A percentile compares a stretch with the other conserved stretches of the same genome.
These are phyloP conservation scores for Trichosporon ovoides DNA, from an alignment of 1,284 basidiomycete genomes.

Conservation along the genomic window DNA sequence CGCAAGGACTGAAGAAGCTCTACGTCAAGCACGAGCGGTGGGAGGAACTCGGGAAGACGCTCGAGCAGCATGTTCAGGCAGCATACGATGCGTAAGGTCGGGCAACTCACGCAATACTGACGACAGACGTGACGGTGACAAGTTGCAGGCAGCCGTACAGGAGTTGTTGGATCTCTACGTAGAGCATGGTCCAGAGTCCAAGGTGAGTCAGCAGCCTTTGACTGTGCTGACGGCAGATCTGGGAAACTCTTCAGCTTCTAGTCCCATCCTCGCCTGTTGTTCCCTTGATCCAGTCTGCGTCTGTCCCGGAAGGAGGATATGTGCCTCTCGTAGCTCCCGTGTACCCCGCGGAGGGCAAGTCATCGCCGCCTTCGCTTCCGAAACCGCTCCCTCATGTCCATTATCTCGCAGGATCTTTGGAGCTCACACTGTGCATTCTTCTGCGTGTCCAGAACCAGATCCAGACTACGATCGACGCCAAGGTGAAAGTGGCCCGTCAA, in stretches of 20 bases:
- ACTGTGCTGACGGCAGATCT: slow-evolving; percentile 53
- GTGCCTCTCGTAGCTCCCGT: slow-evolving; percentile 54
- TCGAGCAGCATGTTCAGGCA: slow-evolving; percentile 56
- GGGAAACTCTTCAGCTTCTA: slow-evolving; percentile 61
- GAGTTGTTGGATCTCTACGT: slow-evolving; percentile 65
- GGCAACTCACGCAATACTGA: slow-evolving; percentile 28
- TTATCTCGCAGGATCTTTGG: slow-evolving; percentile 51
- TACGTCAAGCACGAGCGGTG: slow-evolving; percentile 62
- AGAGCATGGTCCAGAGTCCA: slow-evolving; percentile 57
- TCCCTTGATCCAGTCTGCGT: slow-evolving; percentile 60
- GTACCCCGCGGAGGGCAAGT: neutral
- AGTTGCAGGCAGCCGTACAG: slow-evolving; percentile 73
- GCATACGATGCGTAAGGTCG: slow-evolving; percentile 62
- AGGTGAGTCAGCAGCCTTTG: slow-evolving; percentile 51
- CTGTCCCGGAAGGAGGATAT: slow-evolving; percentile 52
- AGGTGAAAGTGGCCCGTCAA: slow-evolving; percentile 69
- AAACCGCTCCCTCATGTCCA: slow-evolving; percentile 48
- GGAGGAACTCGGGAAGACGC: slow-evolving; percentile 57
- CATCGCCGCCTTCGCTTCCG: slow-evolving; percentile 47
- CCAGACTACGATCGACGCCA: slow-evolving; percentile 55
- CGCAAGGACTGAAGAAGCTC: slow-evolving; percentile 65
- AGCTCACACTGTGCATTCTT: slow-evolving; percentile 47
- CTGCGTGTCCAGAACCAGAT: slow-evolving; percentile 59
- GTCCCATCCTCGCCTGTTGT: slow-evolving; percentile 71
- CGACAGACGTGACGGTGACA: slow-evolving; percentile 65